Evolutionary conservation across 164 flowering plant species (phyloP).

Genomic region (Tetracentron sinense): DNA sequence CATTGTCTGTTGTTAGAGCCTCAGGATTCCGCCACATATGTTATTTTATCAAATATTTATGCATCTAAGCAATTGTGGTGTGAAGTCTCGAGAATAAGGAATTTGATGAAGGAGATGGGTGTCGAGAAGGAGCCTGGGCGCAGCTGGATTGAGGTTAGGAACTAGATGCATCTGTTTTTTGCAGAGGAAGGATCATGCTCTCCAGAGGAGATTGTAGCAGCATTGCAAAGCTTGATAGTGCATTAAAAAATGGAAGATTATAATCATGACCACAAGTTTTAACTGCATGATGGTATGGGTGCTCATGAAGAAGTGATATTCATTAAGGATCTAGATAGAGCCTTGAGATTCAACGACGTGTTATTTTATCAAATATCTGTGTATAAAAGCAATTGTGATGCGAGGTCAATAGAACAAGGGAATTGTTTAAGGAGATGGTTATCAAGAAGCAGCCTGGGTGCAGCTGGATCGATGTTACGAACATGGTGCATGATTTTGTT

Average conservation of each 20-base stretch:
- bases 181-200: not conserved
- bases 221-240: not conserved
- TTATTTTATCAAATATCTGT: slow-evolving; percentile 21
- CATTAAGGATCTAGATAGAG: no score
- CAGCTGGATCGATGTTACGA: slow-evolving; percentile 16
- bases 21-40: slow-evolving; percentile 11
- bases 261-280: not conserved
- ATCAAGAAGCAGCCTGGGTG: slow-evolving; percentile 21
- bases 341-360: slow-evolving; percentile 14
- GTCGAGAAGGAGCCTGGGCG: slow-evolving; percentile 21
- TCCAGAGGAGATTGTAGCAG: not conserved
- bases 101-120: slow-evolving; percentile 16
- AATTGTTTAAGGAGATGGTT: slow-evolving; percentile 15
- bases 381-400: slow-evolving; percentile 23
- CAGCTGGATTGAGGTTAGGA: slow-evolving; percentile 17
- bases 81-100: slow-evolving; percentile 17
- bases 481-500: not conserved
- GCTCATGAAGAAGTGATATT: no score
- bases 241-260: not conserved
- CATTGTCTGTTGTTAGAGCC: slow-evolving; percentile 22
- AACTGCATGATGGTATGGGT: no score
- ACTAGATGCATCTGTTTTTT: not conserved
- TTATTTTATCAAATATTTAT: slow-evolving; percentile 22
- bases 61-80: slow-evolving; percentile 24
- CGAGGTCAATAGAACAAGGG: slow-evolving; percentile 17